phyloP scores from a whole-genome alignment of 169 alveolate species.

The Eimeria praecox region DNA sequence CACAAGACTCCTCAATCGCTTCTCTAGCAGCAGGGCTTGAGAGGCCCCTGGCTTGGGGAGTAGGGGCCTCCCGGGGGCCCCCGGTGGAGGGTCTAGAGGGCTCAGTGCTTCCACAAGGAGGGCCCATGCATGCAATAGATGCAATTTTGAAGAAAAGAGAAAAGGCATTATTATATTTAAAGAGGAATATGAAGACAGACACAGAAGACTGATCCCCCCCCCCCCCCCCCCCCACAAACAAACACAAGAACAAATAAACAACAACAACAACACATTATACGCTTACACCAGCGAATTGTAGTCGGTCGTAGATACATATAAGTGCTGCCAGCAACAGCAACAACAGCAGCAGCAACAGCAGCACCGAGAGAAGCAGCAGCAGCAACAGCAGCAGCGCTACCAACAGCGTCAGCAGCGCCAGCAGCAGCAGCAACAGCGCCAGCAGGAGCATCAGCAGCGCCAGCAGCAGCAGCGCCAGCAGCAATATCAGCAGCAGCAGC shows the following conservation, averaged over 20 bases:
- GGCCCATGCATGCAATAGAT: constrained; percentile 59
- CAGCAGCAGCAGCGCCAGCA: too few relatives aligned
- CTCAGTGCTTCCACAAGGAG: constrained; percentile 58
- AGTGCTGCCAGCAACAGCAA: too few relatives aligned
- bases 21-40: background rate
- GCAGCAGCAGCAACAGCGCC: too few relatives aligned
- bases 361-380: too few relatives aligned
- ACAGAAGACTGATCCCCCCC: constrained; percentile 76
- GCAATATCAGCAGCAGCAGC: too few relatives aligned
- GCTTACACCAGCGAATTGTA: background rate
- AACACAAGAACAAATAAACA: background rate
- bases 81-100: background rate
- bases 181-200: constrained; percentile 18
- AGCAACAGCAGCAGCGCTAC: too few relatives aligned
- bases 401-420: too few relatives aligned
- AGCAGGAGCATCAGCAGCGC: too few relatives aligned
- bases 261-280: background rate
- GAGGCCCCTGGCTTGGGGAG: background rate
- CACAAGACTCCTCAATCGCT: background rate
- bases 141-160: constrained; percentile 35
- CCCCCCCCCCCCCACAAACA: too few relatives aligned
- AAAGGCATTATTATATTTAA: constrained; percentile 47
- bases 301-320: too few relatives aligned
- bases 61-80: background rate
- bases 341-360: too few relatives aligned